Evolutionary conservation across 768 basidiomycete genomes (phyloP), one percentile per base, ranked within the genome.

Genomic region (Boletus rubescentipes): DNA sequence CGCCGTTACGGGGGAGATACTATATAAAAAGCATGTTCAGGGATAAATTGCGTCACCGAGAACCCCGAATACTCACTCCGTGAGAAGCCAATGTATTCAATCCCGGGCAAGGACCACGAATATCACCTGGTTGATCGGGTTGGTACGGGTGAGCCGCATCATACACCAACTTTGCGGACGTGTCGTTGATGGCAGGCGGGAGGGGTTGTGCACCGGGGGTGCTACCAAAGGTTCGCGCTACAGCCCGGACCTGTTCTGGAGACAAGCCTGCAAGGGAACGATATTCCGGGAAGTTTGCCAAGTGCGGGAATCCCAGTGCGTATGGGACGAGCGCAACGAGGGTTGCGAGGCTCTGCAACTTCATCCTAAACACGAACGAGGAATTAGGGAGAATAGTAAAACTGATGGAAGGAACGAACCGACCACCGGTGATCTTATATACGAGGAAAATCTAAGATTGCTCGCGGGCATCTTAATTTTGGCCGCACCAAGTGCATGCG

Each of bases 71-170:
- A 43, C 65, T 55, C n/a, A 67, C 65, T n/a, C 65, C 65, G 9
- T 66, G 65, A 62, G 62, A 59, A 11, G 66, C 62, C 2, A 66
- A 40, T 7, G 66, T 67, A 31, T 66, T 66, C 49, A 66, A 34
- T 51, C 65, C 65, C 0, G 65, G 62, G 32, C 57, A 66, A 8
- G 65, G 66, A 5, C 65, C 65, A 44, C 65, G 65, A 26, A 67
- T 59, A 21, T 67, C 65, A 23, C 61, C 57, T 7, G 65, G 62
- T 31, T 0, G 42, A 23, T 49, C 51, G 4, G 53, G 51, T 2
- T 23, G 2, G 29, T 45, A 67, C 16, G 65, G 62, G n/a, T 67
- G 65, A 9, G 29, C 45, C 1, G 15, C 37, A 15, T 65, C 65
- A 35, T 60, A 30, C 4, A 67, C 65, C 38, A 62, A 14, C 46